These are phyloP conservation scores for Giardia muris DNA, from an alignment of 208 protist genomes.

Conservation along the genomic window DNA sequence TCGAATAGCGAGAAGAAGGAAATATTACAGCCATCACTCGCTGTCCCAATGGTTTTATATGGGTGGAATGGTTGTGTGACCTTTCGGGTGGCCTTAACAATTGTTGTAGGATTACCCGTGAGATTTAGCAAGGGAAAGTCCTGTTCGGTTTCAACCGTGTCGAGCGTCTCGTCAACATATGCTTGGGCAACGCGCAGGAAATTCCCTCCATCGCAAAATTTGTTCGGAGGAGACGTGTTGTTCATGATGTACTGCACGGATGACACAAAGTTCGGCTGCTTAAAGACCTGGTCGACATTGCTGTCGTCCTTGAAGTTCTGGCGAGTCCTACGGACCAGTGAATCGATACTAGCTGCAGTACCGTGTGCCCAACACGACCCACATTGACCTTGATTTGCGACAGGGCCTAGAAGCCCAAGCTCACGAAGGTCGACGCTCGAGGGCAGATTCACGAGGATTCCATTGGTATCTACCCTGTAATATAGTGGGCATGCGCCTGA, in stretches of 20 bases:
- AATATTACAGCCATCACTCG: not conserved
- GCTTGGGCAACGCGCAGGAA: not conserved
- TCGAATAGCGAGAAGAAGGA: not conserved
- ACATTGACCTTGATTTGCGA: constrained; percentile 52
- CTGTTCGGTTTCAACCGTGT: not conserved
- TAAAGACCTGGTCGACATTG: not conserved
- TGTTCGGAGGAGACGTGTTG: not conserved
- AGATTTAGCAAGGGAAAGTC: constrained; percentile 4
- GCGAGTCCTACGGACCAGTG: constrained; percentile 38
- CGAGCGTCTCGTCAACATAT: not conserved
- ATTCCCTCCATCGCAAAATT: constrained; percentile 11
- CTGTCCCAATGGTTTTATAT: not conserved
- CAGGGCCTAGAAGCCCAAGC: constrained; percentile 43
- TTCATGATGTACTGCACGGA: not conserved
- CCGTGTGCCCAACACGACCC: constrained; percentile 51
- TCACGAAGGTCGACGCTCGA: constrained; percentile 47
- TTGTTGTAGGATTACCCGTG: not conserved
- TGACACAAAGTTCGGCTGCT: not conserved
- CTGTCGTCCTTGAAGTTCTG: not conserved
- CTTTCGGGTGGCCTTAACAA: not conserved
- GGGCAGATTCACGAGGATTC: constrained; percentile 33
- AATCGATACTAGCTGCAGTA: constrained; percentile 33
- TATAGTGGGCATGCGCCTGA: not conserved
- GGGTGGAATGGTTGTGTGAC: not conserved
- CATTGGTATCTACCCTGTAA: not conserved